Base-by-base conservation (phyloP, 2,329 filamentous ascomycete species). In the Botrytis cinerea region DNA sequence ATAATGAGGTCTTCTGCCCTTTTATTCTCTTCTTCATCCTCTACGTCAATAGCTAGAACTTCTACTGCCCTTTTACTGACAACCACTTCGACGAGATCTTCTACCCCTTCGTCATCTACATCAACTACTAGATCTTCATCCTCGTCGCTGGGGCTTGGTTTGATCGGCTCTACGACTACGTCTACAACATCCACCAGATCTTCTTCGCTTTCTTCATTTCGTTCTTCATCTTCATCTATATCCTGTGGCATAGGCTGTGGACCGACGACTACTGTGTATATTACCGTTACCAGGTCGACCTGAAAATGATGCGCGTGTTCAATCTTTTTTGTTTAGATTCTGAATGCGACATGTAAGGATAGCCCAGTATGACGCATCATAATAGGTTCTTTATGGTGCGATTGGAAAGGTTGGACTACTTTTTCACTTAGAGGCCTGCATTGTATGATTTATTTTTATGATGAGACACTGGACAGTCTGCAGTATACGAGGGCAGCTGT, bases 181-280 rank as follows among this genome's bases (percentile, higher is more conserved):
- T 51, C 63, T 35, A 28, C 25, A 18, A 51, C 63, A 51, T 38
- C 64, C n/a, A 54, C 25, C 25, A 54, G 38, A 16, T 28, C 46
- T 54, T 38, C 46, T 28, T 43, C 46, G 5, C n/a, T 40, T 51
- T 68, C 48, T 43, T 57, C 64, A 25, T 32, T 10, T 43, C 25
- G 14, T 7, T 16, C 9, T 8, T 25, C 66, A 57, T 68, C 66
- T 43, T 43, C 66, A 18, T 48, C 12, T 16, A 8, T 48, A 43
- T 57, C 66, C 35, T 68, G 66, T 10, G 66, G 35, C 18, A 6
- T 51, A 25, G 46, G 48, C 22, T 68, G 66, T 6, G 66, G 48
- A 57, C 35, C 66, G 35, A 57, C 66, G 35, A 68, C 66, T 16
- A 57, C 35, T 68, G 66, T 68, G 10, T 68, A 68, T 68, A 68